Evolutionary conservation across 208 protist species (phyloP).

Genomic region (Endotrypanum monterogeii): DNA sequence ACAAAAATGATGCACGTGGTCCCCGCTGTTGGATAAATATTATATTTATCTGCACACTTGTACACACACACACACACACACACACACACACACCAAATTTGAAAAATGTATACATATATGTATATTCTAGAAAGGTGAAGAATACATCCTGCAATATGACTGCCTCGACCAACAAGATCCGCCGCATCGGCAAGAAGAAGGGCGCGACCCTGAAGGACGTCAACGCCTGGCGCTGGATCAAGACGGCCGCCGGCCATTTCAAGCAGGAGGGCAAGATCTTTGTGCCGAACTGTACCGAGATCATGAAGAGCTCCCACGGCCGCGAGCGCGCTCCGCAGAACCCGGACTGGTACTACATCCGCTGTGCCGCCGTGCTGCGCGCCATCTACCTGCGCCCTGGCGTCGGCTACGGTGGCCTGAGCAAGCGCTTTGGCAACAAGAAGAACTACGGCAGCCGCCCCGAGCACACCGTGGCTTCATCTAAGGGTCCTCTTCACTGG

Average conservation of each 20-base stretch:
- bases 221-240: constrained; percentile 95
- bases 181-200: constrained; percentile 90
- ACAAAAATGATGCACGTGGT: background rate
- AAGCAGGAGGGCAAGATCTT: constrained; percentile 95
- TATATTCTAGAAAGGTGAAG: constrained; percentile 9
- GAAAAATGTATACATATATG: background rate
- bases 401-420: constrained; percentile 93
- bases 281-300: constrained; percentile 96
- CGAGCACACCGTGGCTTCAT: constrained; percentile 86
- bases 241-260: constrained; percentile 94
- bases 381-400: constrained; percentile 96
- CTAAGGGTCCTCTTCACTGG: constrained; percentile 92
- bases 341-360: constrained; percentile 98
- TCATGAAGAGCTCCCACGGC: constrained; percentile 96
- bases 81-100: background rate
- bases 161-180: constrained; percentile 73
- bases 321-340: constrained; percentile 97
- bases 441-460: constrained; percentile 90
- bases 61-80: background rate
- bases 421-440: constrained; percentile 94
- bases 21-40: no score
- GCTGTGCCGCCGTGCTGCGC: constrained; percentile 96
- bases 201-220: constrained; percentile 95
- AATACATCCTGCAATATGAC: constrained; percentile 42
- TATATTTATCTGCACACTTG: no score